These are phyloP conservation scores for Gautieria morchelliformis DNA, from an alignment of 768 basidiomycete species.

Conservation along the genomic window DNA sequence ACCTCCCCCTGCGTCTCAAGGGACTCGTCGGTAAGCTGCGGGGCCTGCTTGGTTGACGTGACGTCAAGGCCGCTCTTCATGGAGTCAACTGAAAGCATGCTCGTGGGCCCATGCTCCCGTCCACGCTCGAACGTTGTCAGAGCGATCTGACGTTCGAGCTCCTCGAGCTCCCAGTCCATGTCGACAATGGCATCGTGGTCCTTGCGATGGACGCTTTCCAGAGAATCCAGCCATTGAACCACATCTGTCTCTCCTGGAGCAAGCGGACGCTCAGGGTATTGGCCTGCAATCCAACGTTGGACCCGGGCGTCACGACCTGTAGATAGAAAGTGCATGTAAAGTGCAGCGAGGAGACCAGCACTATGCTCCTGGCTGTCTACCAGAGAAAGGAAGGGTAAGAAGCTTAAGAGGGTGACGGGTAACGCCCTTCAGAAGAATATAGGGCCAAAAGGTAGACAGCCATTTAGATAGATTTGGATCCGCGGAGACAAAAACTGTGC, in stretches of 20 bases:
- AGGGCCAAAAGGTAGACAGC: too few relatives aligned
- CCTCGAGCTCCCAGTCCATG: slow-evolving; percentile 6
- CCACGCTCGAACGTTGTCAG: not conserved
- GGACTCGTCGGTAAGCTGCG: not conserved
- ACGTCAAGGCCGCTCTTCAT: not conserved
- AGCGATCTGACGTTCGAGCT: slow-evolving; percentile 5
- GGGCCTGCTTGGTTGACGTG: not conserved
- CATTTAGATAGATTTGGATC: too few relatives aligned
- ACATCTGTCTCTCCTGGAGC: not conserved
- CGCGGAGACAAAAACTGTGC: too few relatives aligned
- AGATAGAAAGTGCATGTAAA: slow-evolving; percentile 6
- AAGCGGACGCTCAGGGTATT: not conserved
- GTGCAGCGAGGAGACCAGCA: not conserved
- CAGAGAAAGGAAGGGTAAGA: not conserved
- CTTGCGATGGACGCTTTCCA: not conserved
- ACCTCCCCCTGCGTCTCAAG: not conserved
- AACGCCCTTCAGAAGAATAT: too few relatives aligned
- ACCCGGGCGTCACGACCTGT: slow-evolving; percentile 4
- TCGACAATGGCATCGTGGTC: not conserved
- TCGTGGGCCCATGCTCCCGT: not conserved
- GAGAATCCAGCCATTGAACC: not conserved
- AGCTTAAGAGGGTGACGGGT: not conserved
- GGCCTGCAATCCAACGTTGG: slow-evolving; percentile 8
- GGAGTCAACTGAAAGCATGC: slow-evolving; percentile 1
- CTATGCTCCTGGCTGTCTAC: too few relatives aligned